Evolutionary conservation across 331 rosid genomes (phyloP), one percentile per base, ranked within the genome.

Genomic region (Quercus lobata): DNA sequence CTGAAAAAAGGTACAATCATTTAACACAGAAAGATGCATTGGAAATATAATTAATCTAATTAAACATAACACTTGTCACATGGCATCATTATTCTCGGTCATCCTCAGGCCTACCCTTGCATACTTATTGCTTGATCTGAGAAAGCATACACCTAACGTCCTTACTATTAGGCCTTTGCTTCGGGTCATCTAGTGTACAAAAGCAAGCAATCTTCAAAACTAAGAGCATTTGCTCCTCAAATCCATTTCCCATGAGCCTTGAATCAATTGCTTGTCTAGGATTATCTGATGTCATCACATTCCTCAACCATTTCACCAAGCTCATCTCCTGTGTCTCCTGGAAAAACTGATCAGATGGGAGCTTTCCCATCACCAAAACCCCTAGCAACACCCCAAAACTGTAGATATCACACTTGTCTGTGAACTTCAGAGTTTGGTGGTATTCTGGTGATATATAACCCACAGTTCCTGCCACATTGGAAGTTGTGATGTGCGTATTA

Each of bases 381-480:
- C 87, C 98, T 2, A 96, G 90, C 11, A 96, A 46, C 41, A 96
- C 98, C 69, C 99, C 99, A 41, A 86, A 93, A 77, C 97, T 90
- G 78, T 88, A 96, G 7, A 93, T 89, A 14, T 96, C 99, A 76
- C 99, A 96, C 90, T 83, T 96, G 79, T 96, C 97, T 14, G 92
- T 93, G 85, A 96, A 93, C 86, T 93, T 96, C 12, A 93, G 60
- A 2, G 88, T 92, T 80, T 91, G 98, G 55, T 93, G 97, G 82
- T 93, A 93, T 82, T 96, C 99, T 0, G 99, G 99, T 8, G 99
- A 92, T 6, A 96, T 92, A 27, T 89, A 93, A 0, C 99, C 98
- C 37, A 91, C 87, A 1, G 97, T 92, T 6, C 99, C 99, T 0
- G 97, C 97, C 12, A 93, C 90, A 4, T 88, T 83, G 1, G 97